A percentile compares a stretch with the other conserved stretches of the same genome.
Conservation (phyloP, 768 basidiomycete species). For the Tylopilus intermedius region DNA sequence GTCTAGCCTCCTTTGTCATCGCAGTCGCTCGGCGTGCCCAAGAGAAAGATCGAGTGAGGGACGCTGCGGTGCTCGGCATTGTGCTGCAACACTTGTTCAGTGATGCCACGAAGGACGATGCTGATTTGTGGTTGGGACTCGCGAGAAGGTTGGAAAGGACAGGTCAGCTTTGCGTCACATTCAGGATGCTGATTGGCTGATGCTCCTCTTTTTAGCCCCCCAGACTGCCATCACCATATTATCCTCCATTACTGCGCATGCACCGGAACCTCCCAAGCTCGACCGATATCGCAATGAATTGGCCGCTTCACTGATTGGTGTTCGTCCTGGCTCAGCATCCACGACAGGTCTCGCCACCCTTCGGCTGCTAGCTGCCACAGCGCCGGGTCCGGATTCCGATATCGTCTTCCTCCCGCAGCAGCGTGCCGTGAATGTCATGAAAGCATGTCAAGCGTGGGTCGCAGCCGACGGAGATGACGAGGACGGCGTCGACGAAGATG, state of each 20-base stretch:
- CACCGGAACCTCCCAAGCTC: conserved; percentile 65
- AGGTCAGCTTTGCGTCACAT: conserved; percentile 39
- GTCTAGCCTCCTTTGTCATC: conserved; percentile 27
- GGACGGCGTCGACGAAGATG: conserved; percentile 67
- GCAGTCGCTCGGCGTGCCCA: conserved; percentile 30
- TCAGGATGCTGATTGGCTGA: conserved; percentile 1
- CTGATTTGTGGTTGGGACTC: conserved; percentile 72
- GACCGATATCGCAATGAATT: conserved; percentile 86
- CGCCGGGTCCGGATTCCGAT: conserved; percentile 76
- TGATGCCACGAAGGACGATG: conserved; percentile 58
- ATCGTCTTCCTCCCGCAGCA: conserved; percentile 80
- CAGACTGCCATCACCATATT: conserved; percentile 65
- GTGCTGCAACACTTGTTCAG: conserved; percentile 58
- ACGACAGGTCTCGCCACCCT: conserved; percentile 65
- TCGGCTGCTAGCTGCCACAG: conserved; percentile 62
- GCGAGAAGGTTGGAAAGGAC: conserved; percentile 58
- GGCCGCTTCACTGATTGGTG: conserved; percentile 71
- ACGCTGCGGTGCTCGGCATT: conserved; percentile 54
- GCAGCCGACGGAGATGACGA: conserved; percentile 45
- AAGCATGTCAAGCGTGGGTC: conserved; percentile 83
- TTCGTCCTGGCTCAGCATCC: conserved; percentile 59
- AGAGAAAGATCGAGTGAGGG: conserved; percentile 44
- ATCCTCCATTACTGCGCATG: conserved; percentile 52
- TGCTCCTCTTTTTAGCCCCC: conserved; percentile 46
- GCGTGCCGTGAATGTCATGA: conserved; percentile 82